Evolutionary conservation across 805 yeast species (phyloP).

Genomic region (Spathaspora gorwiae): DNA sequence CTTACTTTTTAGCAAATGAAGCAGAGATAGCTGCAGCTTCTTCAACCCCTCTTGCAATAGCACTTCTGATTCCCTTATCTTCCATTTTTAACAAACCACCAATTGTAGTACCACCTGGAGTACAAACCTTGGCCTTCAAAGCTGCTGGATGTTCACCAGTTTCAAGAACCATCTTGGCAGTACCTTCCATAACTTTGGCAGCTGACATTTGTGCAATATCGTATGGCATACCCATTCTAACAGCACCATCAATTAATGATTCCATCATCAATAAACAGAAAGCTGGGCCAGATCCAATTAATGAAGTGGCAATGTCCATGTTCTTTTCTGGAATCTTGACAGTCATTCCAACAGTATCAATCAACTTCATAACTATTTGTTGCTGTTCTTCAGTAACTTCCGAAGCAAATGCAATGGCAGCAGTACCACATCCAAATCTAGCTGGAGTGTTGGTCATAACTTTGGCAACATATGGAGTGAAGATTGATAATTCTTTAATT

Average conservation of each 20-base stretch:
- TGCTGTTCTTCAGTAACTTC: conserved; percentile 40
- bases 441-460: conserved; percentile 99
- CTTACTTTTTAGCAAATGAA: conserved; percentile 36
- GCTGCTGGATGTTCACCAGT: conserved; percentile 86
- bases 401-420: conserved; percentile 75
- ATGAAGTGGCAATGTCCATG: conserved; percentile 94
- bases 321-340: conserved; percentile 77
- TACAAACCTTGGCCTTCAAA: conserved; percentile 81
- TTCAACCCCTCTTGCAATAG: conserved; percentile 82
- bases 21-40: conserved; percentile 85
- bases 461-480: conserved; percentile 63
- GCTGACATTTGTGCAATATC: conserved; percentile 81
- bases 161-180: conserved; percentile 81
- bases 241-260: conserved; percentile 89
- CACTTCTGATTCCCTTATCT: conserved; percentile 82
- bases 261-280: conserved; percentile 86
- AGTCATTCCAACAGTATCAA: conserved; percentile 64
- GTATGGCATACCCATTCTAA: conserved; percentile 88
- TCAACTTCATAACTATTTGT: conserved; percentile 47
- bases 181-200: conserved; percentile 89
- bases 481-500: conserved; percentile 54
- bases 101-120: conserved; percentile 98
- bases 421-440: conserved; percentile 87
- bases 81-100: conserved; percentile 92
- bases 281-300: conserved; percentile 97